Conservation (phyloP, 768 basidiomycete genomes). For the Podaxis mareebaensis region DNA sequence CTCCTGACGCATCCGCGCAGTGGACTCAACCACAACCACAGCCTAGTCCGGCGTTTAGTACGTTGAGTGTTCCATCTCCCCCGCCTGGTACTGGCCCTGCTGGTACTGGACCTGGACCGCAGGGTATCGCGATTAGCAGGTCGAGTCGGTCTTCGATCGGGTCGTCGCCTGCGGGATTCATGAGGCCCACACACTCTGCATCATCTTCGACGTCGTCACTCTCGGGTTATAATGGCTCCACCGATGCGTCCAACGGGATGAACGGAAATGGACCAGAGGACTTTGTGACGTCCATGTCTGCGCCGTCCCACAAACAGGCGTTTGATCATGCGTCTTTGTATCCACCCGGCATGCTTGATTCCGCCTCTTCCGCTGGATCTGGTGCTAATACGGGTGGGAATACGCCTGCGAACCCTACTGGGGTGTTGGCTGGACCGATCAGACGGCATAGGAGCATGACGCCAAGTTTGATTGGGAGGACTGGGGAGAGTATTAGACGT, state of each 20-base stretch:
- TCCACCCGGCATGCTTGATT: conserved; percentile 40
- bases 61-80: conserved; percentile 40
- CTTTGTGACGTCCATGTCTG: conserved; percentile 55
- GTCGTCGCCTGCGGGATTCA: conserved; percentile 27
- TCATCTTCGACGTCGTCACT: conserved; percentile 31
- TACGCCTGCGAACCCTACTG: background rate
- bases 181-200: conserved; percentile 26
- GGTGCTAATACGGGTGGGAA: conserved; percentile 28
- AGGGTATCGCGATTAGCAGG: conserved; percentile 20
- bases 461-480: conserved; percentile 54
- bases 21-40: conserved; percentile 40
- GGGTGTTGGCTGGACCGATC: conserved; percentile 55
- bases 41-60: conserved; percentile 43
- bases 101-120: conserved; percentile 16
- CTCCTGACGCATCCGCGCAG: conserved; percentile 19
- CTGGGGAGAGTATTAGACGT: conserved; percentile 44
- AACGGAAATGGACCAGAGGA: conserved; percentile 26
- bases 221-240: conserved; percentile 17
- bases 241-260: conserved; percentile 11
- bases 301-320: conserved; percentile 66
- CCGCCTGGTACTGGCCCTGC: conserved; percentile 16
- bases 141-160: conserved; percentile 29
- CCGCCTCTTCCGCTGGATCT: conserved; percentile 13
- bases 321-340: conserved; percentile 63
- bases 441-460: conserved; percentile 79